Evolutionary conservation across 1,284 basidiomycete genomes (phyloP), one percentile per base, ranked within the genome.

Genomic region (Lignosus rhinocerotis): DNA sequence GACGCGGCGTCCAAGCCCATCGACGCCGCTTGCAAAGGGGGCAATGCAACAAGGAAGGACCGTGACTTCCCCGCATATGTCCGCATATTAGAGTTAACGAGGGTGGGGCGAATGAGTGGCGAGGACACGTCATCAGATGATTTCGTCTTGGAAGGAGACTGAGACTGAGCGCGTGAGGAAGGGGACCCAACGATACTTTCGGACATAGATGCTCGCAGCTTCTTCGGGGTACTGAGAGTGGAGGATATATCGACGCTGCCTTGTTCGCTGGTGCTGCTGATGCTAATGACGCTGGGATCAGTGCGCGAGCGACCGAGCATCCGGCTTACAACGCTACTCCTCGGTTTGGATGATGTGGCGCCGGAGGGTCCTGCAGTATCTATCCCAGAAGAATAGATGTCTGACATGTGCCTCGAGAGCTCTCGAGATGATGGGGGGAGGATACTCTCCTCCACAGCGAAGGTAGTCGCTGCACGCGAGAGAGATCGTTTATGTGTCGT

Each of bases 31-130:
- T 69, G 68, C 11, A 69, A 61, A 6, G 70, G 63, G 2, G 86
- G 83, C 12, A 89, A 70, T 8, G 82, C 74, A 8, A 89, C 78
- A 11, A 92, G 80, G 72, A 90, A 92, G 1, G 90, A 91, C 17
- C 90, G 87, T 33, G 86, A 89, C 58, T 79, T 79, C 14, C 88
- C 88, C 2, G 86, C 86, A 66, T 92, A 92, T 1, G 90, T 92
- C 39, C 82, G 79, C 4, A 82, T 76, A 46, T 75, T 75, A 17
- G 73, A 72, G 36, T 58, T 58, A 14, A 59, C 55, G 0, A 67
- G 45, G 0, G 63, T 36, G 3, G 70, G 66, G 5, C 69, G 69
- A 0, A 62, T 42, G 2, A 67, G 60, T 1, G 70, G 67, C 14
- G 68, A 67, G n/a, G 67, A 63, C 5, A 67, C 30, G 30, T 66